Conservation (phyloP, 2,329 filamentous ascomycete species). For the Aspergillus neoniger region DNA sequence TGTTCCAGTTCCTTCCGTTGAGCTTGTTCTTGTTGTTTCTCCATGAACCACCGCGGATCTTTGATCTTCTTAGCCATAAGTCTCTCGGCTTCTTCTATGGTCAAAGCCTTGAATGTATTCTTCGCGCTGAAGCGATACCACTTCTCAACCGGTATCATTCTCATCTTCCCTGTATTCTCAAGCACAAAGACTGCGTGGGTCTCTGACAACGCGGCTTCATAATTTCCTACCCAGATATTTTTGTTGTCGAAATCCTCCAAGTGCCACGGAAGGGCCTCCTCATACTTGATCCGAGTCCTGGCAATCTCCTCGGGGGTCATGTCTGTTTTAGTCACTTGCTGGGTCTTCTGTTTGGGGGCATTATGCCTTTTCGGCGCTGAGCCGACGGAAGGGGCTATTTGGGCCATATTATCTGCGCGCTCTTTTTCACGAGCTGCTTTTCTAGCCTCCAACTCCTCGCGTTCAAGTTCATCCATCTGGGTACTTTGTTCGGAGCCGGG, state of each 20-base stretch:
- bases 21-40: slow-evolving; percentile 54
- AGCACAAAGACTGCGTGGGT: slow-evolving; percentile 76
- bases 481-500: slow-evolving; percentile 39
- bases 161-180: slow-evolving; percentile 69
- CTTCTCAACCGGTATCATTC: slow-evolving; percentile 89
- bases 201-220: slow-evolving; percentile 84
- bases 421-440: slow-evolving; percentile 82
- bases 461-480: slow-evolving; percentile 67
- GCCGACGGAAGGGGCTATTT: slow-evolving; percentile 82
- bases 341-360: slow-evolving; percentile 73
- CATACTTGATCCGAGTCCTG: slow-evolving; percentile 69
- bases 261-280: slow-evolving; percentile 95
- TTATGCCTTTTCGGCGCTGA: slow-evolving; percentile 68
- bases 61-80: slow-evolving; percentile 77
- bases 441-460: slow-evolving; percentile 58
- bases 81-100: slow-evolving; percentile 81
- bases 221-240: slow-evolving; percentile 89
- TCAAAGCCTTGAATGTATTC: slow-evolving; percentile 70
- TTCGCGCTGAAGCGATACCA: slow-evolving; percentile 71
- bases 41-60: slow-evolving; percentile 78
- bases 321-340: slow-evolving; percentile 82
- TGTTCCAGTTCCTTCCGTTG: slow-evolving; percentile 62
- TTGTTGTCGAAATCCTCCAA: slow-evolving; percentile 95
- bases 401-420: slow-evolving; percentile 81
- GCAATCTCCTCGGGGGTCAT: slow-evolving; percentile 72